Evolutionary conservation across 129 eudicot species (phyloP), one percentile per base, ranked within the genome.

Genomic region (Chrysanthemum lavandulifolium): DNA sequence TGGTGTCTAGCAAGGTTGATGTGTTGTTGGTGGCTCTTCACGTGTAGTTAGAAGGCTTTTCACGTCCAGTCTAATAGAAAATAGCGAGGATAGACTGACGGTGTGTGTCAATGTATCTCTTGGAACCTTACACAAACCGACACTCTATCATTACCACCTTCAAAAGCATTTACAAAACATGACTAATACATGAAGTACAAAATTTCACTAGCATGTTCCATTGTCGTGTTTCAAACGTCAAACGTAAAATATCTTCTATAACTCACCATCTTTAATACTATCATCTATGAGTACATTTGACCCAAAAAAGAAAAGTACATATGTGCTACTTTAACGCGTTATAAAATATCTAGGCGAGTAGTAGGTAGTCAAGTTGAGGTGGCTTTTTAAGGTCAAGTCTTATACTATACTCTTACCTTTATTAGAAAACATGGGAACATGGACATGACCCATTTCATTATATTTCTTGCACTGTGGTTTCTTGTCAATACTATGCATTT

Each of bases 371-470:
- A 51, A 25, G 47, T 68, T 59, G 47, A 19, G 2, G 45, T 23
- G 29, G 13, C 12, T 50, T 25, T 50, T 51, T 68, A 14, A 52
- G 61, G 59, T 50, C 76, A 47, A n/a, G 77, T 73, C 77, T 31
- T 73, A 47, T 48, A 61, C 77, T 15, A 21, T 72, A 7, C 43
- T 49, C 59, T 60, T 21, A 71, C 33, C 47, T 33, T 27, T 19
- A n/a, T 25, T 7, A 29, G 3, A 15, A 49, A 73, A 73, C 77
- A 73, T 27, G 49, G 29, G 50, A 15, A 73, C 56, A 60, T 61
- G 15, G 69, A 73, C 51, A 25, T 61, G 60, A 73, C 77, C 50
- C 0, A 25, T 61, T 61, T 45, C 61, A 71, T 18, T 43, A 70
- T 54, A 49, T 5, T 21, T 25, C 18, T 2, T 10, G 5, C 23